phyloP scores from a whole-genome alignment of 129 eudicot species.

The Flaveria sonorensis region DNA sequence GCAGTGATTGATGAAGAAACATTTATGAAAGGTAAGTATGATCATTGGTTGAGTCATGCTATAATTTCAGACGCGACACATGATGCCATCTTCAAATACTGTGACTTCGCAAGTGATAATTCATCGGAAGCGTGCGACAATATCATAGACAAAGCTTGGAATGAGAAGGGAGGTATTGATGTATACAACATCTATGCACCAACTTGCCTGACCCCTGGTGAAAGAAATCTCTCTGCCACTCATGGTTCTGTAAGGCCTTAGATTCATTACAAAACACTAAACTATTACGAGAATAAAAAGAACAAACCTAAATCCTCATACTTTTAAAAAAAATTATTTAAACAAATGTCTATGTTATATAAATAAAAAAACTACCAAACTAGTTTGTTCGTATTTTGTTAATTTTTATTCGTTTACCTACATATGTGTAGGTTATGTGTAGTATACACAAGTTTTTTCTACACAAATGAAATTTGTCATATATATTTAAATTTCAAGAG shows the following conservation, averaged over 20 bases:
- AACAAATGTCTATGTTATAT: no score
- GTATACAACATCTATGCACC: slow-evolving; percentile 54
- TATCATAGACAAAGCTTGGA: slow-evolving; percentile 3
- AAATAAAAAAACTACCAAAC: no score
- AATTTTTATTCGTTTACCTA: no score
- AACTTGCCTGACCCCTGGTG: slow-evolving; percentile 25
- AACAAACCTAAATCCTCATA: no score
- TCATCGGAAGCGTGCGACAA: slow-evolving; percentile 21
- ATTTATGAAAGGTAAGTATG: slow-evolving; percentile 30
- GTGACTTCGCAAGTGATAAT: slow-evolving; percentile 31
- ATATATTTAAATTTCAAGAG: no score
- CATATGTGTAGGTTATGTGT: no score
- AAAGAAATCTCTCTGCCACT: slow-evolving; percentile 25
- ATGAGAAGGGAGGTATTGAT: slow-evolving; percentile 37
- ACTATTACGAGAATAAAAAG: no score
- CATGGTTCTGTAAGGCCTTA: slow-evolving; percentile 38
- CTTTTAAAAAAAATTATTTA: no score
- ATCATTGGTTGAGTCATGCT: slow-evolving; percentile 54
- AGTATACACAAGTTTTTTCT: no score
- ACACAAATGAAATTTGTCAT: no score
- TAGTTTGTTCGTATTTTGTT: no score
- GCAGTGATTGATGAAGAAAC: slow-evolving; percentile 44
- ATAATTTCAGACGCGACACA: slow-evolving; percentile 43
- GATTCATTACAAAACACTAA: no score
- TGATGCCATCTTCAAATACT: slow-evolving; percentile 33